A percentile compares a stretch with the other conserved stretches of the same genome.
phyloP scores from a whole-genome alignment of 495 filamentous ascomycete genomes.

The Aspergillus haitiensis region DNA sequence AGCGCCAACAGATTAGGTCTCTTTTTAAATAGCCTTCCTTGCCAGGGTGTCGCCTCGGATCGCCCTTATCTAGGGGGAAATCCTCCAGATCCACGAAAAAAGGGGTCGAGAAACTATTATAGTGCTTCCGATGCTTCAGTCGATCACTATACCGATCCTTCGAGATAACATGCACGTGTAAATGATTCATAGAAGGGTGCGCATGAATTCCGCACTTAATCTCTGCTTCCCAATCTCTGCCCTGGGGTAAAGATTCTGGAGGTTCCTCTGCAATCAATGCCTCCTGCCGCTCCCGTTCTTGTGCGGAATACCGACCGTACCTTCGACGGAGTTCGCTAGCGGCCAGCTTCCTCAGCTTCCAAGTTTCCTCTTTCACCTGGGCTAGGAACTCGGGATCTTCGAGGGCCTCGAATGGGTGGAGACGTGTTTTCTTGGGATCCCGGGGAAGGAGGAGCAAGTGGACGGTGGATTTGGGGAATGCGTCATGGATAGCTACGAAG shows the following conservation, averaged over 20 bases:
- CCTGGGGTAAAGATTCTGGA: slow-evolving; percentile 57
- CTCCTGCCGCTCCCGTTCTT: slow-evolving; percentile 56
- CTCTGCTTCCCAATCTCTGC: slow-evolving; percentile 77
- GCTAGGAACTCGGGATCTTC: slow-evolving; percentile 67
- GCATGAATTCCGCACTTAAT: slow-evolving; percentile 80
- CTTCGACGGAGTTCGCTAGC: slow-evolving; percentile 73
- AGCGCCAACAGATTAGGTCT: slow-evolving; percentile 83
- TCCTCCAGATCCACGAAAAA: slow-evolving; percentile 83
- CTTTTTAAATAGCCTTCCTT: slow-evolving; percentile 55
- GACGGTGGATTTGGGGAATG: slow-evolving; percentile 79
- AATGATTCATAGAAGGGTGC: slow-evolving; percentile 84
- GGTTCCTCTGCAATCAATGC: slow-evolving; percentile 52
- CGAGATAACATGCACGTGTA: slow-evolving; percentile 87
- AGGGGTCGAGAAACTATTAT: slow-evolving; percentile 85
- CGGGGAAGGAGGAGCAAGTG: slow-evolving; percentile 88
- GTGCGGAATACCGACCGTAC: slow-evolving; percentile 62
- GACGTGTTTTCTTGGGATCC: slow-evolving; percentile 55
- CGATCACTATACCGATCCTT: slow-evolving; percentile 67
- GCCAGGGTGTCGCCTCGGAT: slow-evolving; percentile 56
- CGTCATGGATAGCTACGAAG: slow-evolving; percentile 81
- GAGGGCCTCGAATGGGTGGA: slow-evolving; percentile 80
- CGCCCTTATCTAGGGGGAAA: slow-evolving; percentile 69
- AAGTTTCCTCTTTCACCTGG: slow-evolving; percentile 59
- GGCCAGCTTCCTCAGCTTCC: slow-evolving; percentile 61
- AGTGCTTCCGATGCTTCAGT: slow-evolving; percentile 82